Evolutionary conservation across 75 land plant species (phyloP).

Genomic region (Pinus taeda): DNA sequence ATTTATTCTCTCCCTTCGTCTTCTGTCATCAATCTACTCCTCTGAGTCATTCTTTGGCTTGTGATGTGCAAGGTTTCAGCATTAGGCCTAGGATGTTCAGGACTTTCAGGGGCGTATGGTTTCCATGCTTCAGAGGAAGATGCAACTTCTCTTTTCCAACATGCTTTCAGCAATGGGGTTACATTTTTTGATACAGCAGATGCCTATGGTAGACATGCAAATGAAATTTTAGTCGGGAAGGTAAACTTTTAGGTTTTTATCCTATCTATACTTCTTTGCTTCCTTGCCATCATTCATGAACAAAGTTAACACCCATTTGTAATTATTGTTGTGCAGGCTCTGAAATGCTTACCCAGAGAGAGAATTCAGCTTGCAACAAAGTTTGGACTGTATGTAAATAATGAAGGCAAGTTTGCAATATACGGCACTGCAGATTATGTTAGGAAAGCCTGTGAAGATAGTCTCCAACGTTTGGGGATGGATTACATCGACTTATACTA

Average conservation of each 20-base stretch:
- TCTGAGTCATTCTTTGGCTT: not conserved
- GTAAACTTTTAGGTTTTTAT: constrained; percentile 16
- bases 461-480: constrained; percentile 29
- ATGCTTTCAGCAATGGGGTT: constrained; percentile 61
- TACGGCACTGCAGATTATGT: constrained; percentile 25
- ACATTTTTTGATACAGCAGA: constrained; percentile 81
- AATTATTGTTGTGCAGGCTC: constrained; percentile 21
- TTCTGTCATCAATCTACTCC: not conserved
- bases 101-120: constrained; percentile 41
- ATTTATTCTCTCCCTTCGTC: not conserved
- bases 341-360: constrained; percentile 42
- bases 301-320: not conserved
- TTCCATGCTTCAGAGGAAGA: constrained; percentile 42
- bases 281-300: not conserved
- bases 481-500: constrained; percentile 26
- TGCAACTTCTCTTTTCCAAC: constrained; percentile 42
- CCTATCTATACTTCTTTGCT: not conserved
- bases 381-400: not conserved
- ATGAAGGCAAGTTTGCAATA: not conserved
- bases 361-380: constrained; percentile 32
- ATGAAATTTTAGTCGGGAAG: constrained; percentile 66
- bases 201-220: constrained; percentile 46
- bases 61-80: constrained; percentile 33
- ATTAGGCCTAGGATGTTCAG: constrained; percentile 67
- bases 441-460: constrained; percentile 24